Conservation (phyloP, 495 filamentous ascomycete species). For the Talaromyces ruber region DNA sequence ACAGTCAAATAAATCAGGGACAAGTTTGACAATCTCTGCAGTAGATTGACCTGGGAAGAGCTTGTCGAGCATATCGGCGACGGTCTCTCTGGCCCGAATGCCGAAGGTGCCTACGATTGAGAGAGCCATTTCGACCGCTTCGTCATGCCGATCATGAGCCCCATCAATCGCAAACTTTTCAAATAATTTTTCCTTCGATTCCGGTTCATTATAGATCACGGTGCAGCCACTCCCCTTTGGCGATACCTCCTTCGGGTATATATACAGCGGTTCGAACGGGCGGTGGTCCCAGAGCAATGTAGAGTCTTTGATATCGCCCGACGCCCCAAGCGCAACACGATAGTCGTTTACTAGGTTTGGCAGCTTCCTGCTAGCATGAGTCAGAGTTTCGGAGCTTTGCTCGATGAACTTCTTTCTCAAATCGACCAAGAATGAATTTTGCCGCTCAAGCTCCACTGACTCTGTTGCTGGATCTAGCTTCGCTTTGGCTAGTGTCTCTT, state of each 20-base stretch:
- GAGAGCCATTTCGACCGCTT: slow-evolving; percentile 2
- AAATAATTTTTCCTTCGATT: slow-evolving; percentile 11
- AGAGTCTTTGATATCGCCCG: slow-evolving; percentile 27
- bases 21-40: slow-evolving; percentile 22
- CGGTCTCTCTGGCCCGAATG: slow-evolving; percentile 12
- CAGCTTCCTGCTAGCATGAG: slow-evolving; percentile 14
- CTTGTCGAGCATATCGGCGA: slow-evolving; percentile 16
- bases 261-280: slow-evolving; percentile 44
- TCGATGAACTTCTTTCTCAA: background rate
- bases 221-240: slow-evolving; percentile 23
- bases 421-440: background rate
- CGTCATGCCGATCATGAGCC: background rate
- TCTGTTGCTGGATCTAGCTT: background rate
- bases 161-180: background rate
- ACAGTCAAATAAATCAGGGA: slow-evolving; percentile 19
- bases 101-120: slow-evolving; percentile 8
- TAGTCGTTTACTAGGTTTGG: slow-evolving; percentile 21
- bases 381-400: slow-evolving; percentile 4
- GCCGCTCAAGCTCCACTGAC: background rate
- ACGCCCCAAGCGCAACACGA: slow-evolving; percentile 35
- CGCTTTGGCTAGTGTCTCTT: background rate
- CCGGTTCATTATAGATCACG: slow-evolving; percentile 30
- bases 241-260: slow-evolving; percentile 46
- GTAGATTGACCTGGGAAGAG: slow-evolving; percentile 18
- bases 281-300: slow-evolving; percentile 57